Evolutionary conservation across 495 filamentous ascomycete species (phyloP).

Genomic region (Astrothelium macrocarpum): DNA sequence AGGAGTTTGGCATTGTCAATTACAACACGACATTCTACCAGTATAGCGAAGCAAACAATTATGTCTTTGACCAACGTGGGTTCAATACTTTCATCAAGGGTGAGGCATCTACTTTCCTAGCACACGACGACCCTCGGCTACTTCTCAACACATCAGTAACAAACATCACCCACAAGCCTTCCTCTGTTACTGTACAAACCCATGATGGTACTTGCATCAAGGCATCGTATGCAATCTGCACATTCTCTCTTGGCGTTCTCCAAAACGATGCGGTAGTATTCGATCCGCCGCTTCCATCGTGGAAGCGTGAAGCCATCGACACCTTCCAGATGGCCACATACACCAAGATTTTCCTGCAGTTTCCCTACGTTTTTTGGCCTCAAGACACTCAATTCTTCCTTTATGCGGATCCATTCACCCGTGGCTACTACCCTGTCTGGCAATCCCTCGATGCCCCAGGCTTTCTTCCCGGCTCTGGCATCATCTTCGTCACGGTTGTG

Average conservation of each 20-base stretch:
- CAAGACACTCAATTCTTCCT: slow-evolving; percentile 57
- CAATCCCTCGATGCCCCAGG: slow-evolving; percentile 52
- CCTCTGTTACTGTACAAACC: slow-evolving; percentile 49
- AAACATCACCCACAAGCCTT: slow-evolving; percentile 44
- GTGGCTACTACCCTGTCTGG: slow-evolving; percentile 64
- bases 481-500: slow-evolving; percentile 64
- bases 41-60: slow-evolving; percentile 51
- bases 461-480: slow-evolving; percentile 55
- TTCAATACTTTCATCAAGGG: slow-evolving; percentile 53
- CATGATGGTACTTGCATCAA: slow-evolving; percentile 48
- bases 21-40: slow-evolving; percentile 37
- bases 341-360: slow-evolving; percentile 71
- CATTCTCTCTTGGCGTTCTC: slow-evolving; percentile 59
- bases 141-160: slow-evolving; percentile 51
- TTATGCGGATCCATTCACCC: slow-evolving; percentile 51
- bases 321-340: slow-evolving; percentile 67
- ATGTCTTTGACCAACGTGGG: slow-evolving; percentile 57
- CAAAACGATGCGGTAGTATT: slow-evolving; percentile 56
- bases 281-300: slow-evolving; percentile 49
- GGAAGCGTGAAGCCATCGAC: slow-evolving; percentile 58
- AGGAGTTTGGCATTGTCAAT: slow-evolving; percentile 31
- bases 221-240: slow-evolving; percentile 50
- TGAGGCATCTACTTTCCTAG: slow-evolving; percentile 54
- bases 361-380: slow-evolving; percentile 64
- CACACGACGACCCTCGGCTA: slow-evolving; percentile 47